Evolutionary conservation across 345 rosid species (phyloP).

Genomic region (Theobroma cacao): DNA sequence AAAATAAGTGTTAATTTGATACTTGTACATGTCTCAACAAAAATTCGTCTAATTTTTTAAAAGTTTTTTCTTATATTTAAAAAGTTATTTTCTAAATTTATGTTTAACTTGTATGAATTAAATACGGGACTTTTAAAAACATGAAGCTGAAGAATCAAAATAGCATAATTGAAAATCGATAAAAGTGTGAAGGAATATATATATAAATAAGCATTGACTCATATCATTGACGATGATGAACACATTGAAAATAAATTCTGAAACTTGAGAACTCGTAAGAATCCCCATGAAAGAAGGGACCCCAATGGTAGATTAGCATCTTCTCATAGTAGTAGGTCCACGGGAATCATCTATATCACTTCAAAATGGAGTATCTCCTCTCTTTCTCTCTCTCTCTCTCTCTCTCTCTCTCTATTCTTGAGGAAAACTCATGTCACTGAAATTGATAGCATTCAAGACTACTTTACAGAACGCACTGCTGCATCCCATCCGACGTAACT

Average conservation of each 20-base stretch:
- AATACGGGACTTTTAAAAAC: too few relatives aligned
- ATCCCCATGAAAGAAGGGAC: conserved; percentile 22
- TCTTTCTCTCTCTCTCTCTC: not conserved
- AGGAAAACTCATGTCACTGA: conserved; percentile 11
- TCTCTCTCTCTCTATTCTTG: not conserved
- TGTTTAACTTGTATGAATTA: too few relatives aligned
- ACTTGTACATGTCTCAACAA: too few relatives aligned
- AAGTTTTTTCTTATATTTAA: too few relatives aligned
- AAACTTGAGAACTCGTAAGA: conserved; percentile 20
- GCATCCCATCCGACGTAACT: not conserved
- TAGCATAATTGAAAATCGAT: not conserved
- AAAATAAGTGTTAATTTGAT: too few relatives aligned
- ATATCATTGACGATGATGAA: conserved; percentile 22
- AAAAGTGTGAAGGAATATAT: not conserved
- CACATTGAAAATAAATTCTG: conserved; percentile 26
- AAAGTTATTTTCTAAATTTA: too few relatives aligned
- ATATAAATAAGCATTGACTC: conserved; percentile 13
- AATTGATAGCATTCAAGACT: conserved; percentile 40
- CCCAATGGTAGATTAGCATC: conserved; percentile 29
- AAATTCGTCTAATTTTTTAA: too few relatives aligned
- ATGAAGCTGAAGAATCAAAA: too few relatives aligned
- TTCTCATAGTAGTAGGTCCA: conserved; percentile 26
- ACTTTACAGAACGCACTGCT: conserved; percentile 14
- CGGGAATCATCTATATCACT: conserved; percentile 52
- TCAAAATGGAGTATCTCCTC: conserved; percentile 37